Evolutionary conservation across 1,139 yeast genomes (phyloP).

Genomic region (Debaryomyces subglobosus): DNA sequence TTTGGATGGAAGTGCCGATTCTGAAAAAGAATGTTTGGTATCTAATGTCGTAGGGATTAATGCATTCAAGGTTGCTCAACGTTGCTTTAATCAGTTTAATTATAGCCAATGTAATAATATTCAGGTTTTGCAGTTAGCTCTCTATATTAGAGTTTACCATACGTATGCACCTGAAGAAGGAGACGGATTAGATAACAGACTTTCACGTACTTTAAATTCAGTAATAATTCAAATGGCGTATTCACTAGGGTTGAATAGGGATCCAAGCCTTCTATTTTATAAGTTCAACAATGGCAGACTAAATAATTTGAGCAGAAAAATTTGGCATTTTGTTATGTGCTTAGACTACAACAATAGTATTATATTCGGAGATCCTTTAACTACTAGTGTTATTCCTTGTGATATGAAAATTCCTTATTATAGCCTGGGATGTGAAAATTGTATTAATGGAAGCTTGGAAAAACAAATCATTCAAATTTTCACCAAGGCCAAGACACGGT

Average conservation of each 20-base stretch:
- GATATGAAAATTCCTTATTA: not conserved
- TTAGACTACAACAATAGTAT: conserved; percentile 23
- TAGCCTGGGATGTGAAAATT: not conserved
- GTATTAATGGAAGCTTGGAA: not conserved
- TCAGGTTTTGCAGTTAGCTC: not conserved
- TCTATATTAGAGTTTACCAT: not conserved
- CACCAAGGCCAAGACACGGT: not conserved
- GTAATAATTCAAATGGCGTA: conserved; percentile 16
- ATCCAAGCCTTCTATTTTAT: not conserved
- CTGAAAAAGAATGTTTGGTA: not conserved
- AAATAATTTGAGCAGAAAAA: conserved; percentile 44
- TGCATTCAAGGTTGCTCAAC: not conserved
- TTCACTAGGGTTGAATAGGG: not conserved
- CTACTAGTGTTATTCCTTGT: not conserved
- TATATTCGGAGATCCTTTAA: conserved; percentile 12
- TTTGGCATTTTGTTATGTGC: conserved; percentile 36
- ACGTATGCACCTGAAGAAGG: conserved; percentile 2
- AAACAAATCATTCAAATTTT: not conserved
- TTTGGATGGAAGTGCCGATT: not conserved
- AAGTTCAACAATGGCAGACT: not conserved
- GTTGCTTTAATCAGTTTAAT: not conserved
- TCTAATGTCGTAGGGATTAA: not conserved
- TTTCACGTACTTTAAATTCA: conserved; percentile 21
- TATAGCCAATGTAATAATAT: not conserved
- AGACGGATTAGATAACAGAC: not conserved